phyloP scores from a whole-genome alignment of 768 basidiomycete genomes.

The Trametes villosa region DNA sequence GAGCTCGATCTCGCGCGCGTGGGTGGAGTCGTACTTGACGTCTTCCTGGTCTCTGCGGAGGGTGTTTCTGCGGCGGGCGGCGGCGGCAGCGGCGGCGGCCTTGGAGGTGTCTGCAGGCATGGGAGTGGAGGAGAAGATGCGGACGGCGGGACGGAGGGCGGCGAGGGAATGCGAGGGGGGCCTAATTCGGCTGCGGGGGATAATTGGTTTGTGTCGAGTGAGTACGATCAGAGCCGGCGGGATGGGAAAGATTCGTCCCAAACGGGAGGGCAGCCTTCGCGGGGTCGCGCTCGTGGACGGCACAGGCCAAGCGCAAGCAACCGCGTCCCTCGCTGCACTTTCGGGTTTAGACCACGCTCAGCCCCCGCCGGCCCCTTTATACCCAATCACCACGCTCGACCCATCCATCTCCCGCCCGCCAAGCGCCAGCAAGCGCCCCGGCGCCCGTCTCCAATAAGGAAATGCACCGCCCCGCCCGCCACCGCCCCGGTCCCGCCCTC shows the following conservation, averaged over 20 bases:
- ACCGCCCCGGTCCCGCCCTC: neutral
- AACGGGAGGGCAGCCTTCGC: neutral
- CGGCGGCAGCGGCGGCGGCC: slow-evolving; percentile 21
- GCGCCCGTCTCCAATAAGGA: neutral
- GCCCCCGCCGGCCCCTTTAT: slow-evolving; percentile 12
- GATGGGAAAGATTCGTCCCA: slow-evolving; percentile 4
- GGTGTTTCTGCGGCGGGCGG: slow-evolving; percentile 28
- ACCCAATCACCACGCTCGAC: slow-evolving; percentile 5
- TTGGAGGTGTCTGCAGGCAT: slow-evolving; percentile 34
- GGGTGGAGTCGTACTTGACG: slow-evolving; percentile 28
- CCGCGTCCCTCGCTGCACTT: no score
- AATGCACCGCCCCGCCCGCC: neutral
- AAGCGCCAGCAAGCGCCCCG: slow-evolving; percentile 3
- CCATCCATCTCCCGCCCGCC: slow-evolving; percentile 1
- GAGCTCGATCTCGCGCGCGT: slow-evolving; percentile 60
- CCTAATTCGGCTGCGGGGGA: slow-evolving; percentile 20
- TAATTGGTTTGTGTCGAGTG: slow-evolving; percentile 16
- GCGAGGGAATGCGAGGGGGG: slow-evolving; percentile 1
- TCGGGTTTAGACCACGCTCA: neutral
- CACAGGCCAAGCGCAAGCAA: neutral
- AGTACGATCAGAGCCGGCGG: slow-evolving; percentile 18
- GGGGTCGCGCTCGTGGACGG: neutral
- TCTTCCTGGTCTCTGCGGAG: slow-evolving; percentile 31
- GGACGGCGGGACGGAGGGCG: slow-evolving; percentile 17
- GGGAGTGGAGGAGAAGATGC: slow-evolving; percentile 15